Conservation (phyloP, 2,329 filamentous ascomycete genomes). For the Trematosphaeria pertusa region DNA sequence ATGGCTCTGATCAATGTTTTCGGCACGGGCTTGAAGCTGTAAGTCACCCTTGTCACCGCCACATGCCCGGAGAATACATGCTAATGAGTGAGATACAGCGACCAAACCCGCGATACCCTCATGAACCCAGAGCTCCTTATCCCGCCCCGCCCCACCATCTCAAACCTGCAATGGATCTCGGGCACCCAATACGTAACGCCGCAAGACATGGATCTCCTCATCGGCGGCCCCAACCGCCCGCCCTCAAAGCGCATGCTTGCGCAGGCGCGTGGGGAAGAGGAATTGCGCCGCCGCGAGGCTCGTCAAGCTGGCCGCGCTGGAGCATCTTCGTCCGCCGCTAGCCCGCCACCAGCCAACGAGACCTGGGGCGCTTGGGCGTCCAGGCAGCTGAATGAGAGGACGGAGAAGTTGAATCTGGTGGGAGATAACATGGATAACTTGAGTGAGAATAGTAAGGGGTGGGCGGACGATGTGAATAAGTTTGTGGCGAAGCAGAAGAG, state of each 20-base stretch:
- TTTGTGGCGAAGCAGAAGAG: slow-evolving; percentile 87
- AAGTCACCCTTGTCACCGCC: slow-evolving; percentile 44
- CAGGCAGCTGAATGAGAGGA: slow-evolving; percentile 86
- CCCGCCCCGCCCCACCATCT: slow-evolving; percentile 88
- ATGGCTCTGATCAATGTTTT: slow-evolving; percentile 83
- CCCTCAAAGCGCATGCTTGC: slow-evolving; percentile 87
- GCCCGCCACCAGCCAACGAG: slow-evolving; percentile 46
- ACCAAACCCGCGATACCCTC: slow-evolving; percentile 70
- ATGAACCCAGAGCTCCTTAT: slow-evolving; percentile 77
- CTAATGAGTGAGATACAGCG: slow-evolving; percentile 42
- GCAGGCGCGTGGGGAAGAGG: slow-evolving; percentile 77
- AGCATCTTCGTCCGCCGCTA: slow-evolving; percentile 39
- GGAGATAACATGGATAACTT: slow-evolving; percentile 85
- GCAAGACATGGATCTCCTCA: slow-evolving; percentile 85
- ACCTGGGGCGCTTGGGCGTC: slow-evolving; percentile 80
- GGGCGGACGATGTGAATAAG: slow-evolving; percentile 87
- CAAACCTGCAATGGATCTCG: slow-evolving; percentile 94
- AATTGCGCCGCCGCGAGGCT: slow-evolving; percentile 55
- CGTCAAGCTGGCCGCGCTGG: slow-evolving; percentile 43
- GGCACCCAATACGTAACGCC: slow-evolving; percentile 91
- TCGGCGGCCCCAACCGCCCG: slow-evolving; percentile 86
- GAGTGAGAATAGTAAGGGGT: slow-evolving; percentile 80
- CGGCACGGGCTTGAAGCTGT: slow-evolving; percentile 73
- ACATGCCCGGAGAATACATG: background rate
- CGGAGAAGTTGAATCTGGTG: slow-evolving; percentile 83